Evolutionary conservation across 108 stramenopile genomes (phyloP), one percentile per base, ranked within the genome.

Genomic region (Pseudonitzschia multiseries): DNA sequence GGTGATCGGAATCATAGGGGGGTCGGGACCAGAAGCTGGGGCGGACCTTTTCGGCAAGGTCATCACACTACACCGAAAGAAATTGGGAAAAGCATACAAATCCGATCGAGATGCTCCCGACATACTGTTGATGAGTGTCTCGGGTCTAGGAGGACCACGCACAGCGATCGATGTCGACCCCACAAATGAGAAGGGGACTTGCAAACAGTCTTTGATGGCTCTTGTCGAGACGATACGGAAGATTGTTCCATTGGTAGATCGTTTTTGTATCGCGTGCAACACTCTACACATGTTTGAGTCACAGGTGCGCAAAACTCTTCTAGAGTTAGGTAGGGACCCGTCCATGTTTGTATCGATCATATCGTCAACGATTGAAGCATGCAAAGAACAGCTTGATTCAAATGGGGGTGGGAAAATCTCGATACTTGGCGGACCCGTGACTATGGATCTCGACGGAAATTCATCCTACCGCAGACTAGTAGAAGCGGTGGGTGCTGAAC

Each of bases 371-470:
- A 40, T 41, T n/a, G 10, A 33, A 29, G 61, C 40, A 0, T 62
- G 61, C 40, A 31, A 42, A 32, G 33, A 41, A 17, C 17, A 48
- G 46, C 46, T 48, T 2, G 4, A 62, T 62, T 12, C 32, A 4
- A 40, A 41, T 15, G 40, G 14, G 61, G 10, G 40, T 18, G 15
- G 32, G 6, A 62, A 62, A 29, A 62, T 62, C 20, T 62, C 13
- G 4, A 62, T 62, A 13, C 8, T 62, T n/a, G 61, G 61, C 40
- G 61, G 61, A n/a, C 61, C 61, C 4, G 61, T n/a, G n/a, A 62
- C 61, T 17, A 62, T 62, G 61, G 61, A 62, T 62, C 61, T 62
- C n/a, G 32, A 33, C 29, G 32, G 32, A n/a, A 62, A 62, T 40
- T 56, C 54, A 26, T 41, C 61, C 6, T 62, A 62, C 15, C 29